phyloP scores from a whole-genome alignment of 2,329 filamentous ascomycete genomes.

The Fusarium praegraminearum region DNA sequence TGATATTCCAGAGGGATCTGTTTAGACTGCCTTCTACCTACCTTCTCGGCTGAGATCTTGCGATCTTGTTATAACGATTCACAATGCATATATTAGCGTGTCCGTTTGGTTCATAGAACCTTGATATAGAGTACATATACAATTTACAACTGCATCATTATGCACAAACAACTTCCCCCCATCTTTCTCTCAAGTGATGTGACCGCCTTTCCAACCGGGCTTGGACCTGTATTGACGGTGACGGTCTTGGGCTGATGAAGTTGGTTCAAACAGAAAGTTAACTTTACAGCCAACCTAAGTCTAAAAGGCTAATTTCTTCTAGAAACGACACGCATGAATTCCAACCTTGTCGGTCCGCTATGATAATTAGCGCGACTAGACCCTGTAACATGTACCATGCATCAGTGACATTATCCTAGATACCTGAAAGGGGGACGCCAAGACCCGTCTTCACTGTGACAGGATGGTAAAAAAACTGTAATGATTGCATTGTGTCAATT shows the following conservation, averaged over 20 bases:
- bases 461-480: not conserved
- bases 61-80: not conserved
- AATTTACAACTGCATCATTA: slow-evolving; percentile 5
- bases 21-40: not conserved
- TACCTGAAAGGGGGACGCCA: not conserved
- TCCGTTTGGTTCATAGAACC: not conserved
- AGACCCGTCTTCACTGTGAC: not conserved
- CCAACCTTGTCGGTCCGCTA: slow-evolving; percentile 1
- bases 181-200: not conserved
- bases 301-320: not conserved
- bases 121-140: slow-evolving; percentile 18
- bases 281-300: not conserved
- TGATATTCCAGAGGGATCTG: not conserved
- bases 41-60: not conserved
- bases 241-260: not conserved
- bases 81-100: slow-evolving; percentile 21
- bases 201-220: not conserved
- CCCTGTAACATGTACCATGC: not conserved
- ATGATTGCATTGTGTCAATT: not conserved
- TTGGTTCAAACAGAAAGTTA: not conserved
- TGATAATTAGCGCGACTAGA: slow-evolving; percentile 12
- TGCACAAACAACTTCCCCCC: not conserved
- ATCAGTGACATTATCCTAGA: not conserved
- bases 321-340: slow-evolving; percentile 8
- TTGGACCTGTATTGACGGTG: fast-evolving